Evolutionary conservation across 306 rosid species (phyloP).

Genomic region (Glycyrrhiza uralensis): DNA sequence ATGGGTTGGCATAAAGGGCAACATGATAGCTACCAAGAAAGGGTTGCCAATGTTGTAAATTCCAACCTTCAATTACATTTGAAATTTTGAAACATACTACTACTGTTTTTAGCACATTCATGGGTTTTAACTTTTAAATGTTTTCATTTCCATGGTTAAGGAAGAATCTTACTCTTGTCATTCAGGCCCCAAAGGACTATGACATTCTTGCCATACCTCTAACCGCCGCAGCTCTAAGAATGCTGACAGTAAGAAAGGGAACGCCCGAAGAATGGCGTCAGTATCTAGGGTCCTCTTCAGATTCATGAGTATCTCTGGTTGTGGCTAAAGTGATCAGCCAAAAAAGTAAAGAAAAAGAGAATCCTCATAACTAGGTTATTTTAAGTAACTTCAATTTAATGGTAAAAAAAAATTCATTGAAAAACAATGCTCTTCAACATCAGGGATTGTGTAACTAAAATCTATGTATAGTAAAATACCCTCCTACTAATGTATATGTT

Average conservation of each 20-base stretch:
- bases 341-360: neutral
- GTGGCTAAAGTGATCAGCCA: neutral
- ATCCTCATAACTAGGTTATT: conserved; percentile 17
- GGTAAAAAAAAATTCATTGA: neutral
- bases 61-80: neutral
- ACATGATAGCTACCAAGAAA: neutral
- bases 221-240: conserved; percentile 73
- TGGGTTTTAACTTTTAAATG: neutral
- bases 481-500: neutral
- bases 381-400: conserved; percentile 10
- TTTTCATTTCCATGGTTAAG: neutral
- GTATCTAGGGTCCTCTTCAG: conserved; percentile 53
- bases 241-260: conserved; percentile 67
- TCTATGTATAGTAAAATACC: conserved; percentile 22
- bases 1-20: neutral
- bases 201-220: conserved; percentile 92
- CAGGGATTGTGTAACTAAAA: conserved; percentile 30
- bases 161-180: conserved; percentile 12
- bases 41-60: neutral
- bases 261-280: conserved; percentile 97
- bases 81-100: neutral
- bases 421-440: conserved; percentile 15
- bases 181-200: conserved; percentile 87
- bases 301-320: conserved; percentile 29
- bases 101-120: conserved; percentile 7